Evolutionary conservation across 352 stramenopile species (phyloP), one percentile per base, ranked within the genome.

Genomic region (Albugo laibachii): DNA sequence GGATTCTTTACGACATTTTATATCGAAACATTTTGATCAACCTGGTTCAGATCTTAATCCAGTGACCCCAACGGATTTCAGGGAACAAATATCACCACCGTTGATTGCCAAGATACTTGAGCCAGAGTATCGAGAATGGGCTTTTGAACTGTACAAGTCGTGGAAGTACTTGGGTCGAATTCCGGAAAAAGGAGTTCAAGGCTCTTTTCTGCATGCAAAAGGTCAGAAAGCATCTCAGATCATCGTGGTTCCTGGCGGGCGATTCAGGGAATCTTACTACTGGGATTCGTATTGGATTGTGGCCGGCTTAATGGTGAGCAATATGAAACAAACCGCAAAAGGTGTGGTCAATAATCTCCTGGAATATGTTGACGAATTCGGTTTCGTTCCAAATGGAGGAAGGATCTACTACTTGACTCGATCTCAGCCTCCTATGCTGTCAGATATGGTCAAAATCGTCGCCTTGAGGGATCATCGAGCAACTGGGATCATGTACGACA

Each of bases 281-380:
- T 83, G 72, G 72, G 72, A 85, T 55, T 63, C 55, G 37, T 82
- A 72, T 59, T 85, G 72, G 72, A 82, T 80, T 41, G 49, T 83
- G 36, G 21, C 58, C 45, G 66, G 69, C 1, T 54, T 83, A 3
- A 41, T 81, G 38, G 61, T 71, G 5, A 67, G 58, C 41, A 56
- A 58, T 34, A 75, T 83, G 66, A 37, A 48, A 16, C 20, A 53
- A 3, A 77, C 69, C 10, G 66, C 69, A 2, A 35, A 50, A 19
- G 57, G 57, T 16, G 54, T 78, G 12, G 57, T 82, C 41, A 52
- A 57, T 3, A 84, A 82, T 53, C 40, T 84, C 19, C 48, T 76
- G 6, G 58, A 73, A 46, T 65, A 77, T 45, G 56, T 79, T 13
- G 48, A 54, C 2, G 47, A 62, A 38, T 74, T 65, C 36, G 67